A percentile compares a stretch with the other conserved stretches of the same genome.
Evolutionary conservation across 2,329 filamentous ascomycete genomes (phyloP).

Genomic region (Tricladium varicosporioides): DNA sequence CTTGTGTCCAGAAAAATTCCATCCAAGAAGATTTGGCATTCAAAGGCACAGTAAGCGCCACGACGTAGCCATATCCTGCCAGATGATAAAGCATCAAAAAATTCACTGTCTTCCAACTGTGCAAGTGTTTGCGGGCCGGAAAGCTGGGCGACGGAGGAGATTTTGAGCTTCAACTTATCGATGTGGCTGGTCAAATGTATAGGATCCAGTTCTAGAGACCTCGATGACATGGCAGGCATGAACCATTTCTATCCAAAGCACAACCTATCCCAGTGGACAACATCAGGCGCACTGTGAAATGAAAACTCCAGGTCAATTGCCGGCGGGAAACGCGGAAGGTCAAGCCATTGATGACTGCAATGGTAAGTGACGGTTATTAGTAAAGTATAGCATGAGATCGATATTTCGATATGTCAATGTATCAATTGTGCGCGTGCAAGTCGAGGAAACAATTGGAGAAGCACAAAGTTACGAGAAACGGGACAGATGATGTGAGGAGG

Average conservation of each 20-base stretch:
- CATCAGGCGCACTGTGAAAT: background rate
- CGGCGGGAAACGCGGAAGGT: background rate
- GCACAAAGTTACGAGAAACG: too few relatives aligned
- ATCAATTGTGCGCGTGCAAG: background rate
- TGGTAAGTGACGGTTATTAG: slow-evolving; percentile 1
- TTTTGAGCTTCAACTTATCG: slow-evolving; percentile 18
- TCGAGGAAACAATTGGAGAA: background rate
- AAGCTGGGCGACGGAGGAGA: slow-evolving; percentile 12
- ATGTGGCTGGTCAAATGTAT: slow-evolving; percentile 12
- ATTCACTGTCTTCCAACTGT: background rate
- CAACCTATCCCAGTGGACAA: background rate
- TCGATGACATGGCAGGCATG: slow-evolving; percentile 18
- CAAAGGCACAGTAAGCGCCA: slow-evolving; percentile 20
- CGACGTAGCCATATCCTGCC: slow-evolving; percentile 26
- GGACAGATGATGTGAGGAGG: too few relatives aligned
- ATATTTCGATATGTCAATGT: background rate
- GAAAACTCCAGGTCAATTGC: background rate
- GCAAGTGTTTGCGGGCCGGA: slow-evolving; percentile 2
- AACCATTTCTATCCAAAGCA: slow-evolving; percentile 4
- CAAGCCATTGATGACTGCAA: background rate
- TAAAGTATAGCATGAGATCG: background rate
- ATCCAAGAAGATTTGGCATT: slow-evolving; percentile 21
- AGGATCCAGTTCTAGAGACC: slow-evolving; percentile 15
- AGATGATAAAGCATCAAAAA: slow-evolving; percentile 20
- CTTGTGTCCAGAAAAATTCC: slow-evolving; percentile 11